Evolutionary conservation across 176 grass and related monocot species (phyloP), one percentile per base, ranked within the genome.

Genomic region (Areca catechu): DNA sequence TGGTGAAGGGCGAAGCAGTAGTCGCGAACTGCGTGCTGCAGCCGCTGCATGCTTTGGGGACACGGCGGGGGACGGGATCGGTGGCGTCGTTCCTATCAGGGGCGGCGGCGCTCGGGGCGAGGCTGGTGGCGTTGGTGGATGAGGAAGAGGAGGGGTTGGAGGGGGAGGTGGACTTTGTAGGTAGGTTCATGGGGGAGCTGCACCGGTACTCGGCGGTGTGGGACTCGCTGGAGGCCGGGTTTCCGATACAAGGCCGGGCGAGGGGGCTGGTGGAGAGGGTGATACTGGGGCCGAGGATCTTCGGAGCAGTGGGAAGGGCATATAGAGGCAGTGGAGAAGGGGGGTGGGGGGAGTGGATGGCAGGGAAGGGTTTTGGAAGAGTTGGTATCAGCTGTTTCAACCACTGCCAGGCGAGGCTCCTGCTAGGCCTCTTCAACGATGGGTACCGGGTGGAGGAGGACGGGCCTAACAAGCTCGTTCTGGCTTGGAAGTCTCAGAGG

Each of bases 341-440:
- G 19, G 72, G 76, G 60, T 89, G 80, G 85, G 76, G 73, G 7
- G 65, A 77, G 59, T 89, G 85, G 85, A 83, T 89, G 85, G 58
- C 57, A 57, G 73, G 60, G 21, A 77, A 34, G 60, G 80, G 80
- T 17, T 89, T 77, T 55, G 48, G 53, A 18, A 24, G 60, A 55
- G 73, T 83, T n/a, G 63, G 57, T 1, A 81, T 89, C 25, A 89
- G 85, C 56, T 83, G 80, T 72, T 89, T 89, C 73, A 89, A 89
- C 71, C 85, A 83, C 73, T 73, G 76, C 76, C 85, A 89, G 76
- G 85, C 85, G 2, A 76, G 74, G 73, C 58, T 89, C 60, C 73
- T 89, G 21, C 80, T 89, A 1, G 80, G 85, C 2, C 51, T 89
- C 3, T 89, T 89, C 72, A 89, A 83, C 63, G 80, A 89, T 56